Evolutionary conservation across 257 asterid species (phyloP), one percentile per base, ranked within the genome.

Genomic region (Echites panduratus): DNA sequence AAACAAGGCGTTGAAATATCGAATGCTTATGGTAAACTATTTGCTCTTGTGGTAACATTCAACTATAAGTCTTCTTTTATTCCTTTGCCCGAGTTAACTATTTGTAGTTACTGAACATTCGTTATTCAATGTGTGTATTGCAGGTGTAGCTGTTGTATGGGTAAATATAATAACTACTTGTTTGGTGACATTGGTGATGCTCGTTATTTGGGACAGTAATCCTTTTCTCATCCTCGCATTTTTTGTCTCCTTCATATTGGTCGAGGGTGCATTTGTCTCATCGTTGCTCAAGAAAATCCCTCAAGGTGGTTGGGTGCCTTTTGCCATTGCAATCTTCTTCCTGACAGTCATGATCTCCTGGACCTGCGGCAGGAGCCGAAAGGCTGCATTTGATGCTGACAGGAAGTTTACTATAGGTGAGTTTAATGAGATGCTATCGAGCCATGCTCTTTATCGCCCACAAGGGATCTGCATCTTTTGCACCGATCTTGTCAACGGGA

Each of bases 11-110:
- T 78, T 71, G 73, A 68, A 22, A 84, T 90, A 4, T 93, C 93
- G n/a, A 90, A 90, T 80, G 97, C 97, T 16, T 89, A 87, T 62
- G 97, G 97, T 89, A 84, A 82, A 13, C n/a, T n/a, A n/a, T n/a
- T 90, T 66, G 85, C 88, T 40, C 88, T 90, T 32, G 87, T 91
- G 66, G 20, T 89, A 80, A 95, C 85, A 66, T 89, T 90, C 81
- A 73, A 67, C 19, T 85, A 72, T 40, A 9, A 52, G 44, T 17
- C 5, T 17, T 68, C 17, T 7, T 38, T 4, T 22, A 4, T 66
- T 66, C 26, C 41, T 19, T 0, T 35, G 19, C 54, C 16, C 54
- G 12, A 50, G 20, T 17, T n/a, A n/a, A n/a, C n/a, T n/a, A n/a
- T 17, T 52, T 56, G 35, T 58, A 45, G 9, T 69, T 4, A 45